A percentile compares a stretch with the other conserved stretches of the same genome.
Conservation (phyloP, 2,329 filamentous ascomycete species). For the Microsporum audouinii region DNA sequence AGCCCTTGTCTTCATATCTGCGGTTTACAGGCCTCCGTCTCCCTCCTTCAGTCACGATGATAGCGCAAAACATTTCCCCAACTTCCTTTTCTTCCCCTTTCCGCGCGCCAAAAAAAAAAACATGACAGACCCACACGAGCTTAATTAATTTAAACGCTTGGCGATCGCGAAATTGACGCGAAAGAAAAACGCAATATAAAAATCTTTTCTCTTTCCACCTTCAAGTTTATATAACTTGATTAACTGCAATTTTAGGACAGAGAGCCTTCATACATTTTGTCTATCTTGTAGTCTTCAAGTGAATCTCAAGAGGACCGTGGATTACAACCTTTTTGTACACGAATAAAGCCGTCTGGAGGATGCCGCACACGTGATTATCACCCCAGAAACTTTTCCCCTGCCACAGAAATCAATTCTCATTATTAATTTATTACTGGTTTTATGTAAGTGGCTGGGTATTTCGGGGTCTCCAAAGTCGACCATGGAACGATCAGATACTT, state of each 20-base stretch:
- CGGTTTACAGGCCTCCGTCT: background rate
- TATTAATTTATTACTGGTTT: background rate
- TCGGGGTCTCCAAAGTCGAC: background rate
- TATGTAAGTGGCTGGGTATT: background rate
- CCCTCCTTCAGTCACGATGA: background rate
- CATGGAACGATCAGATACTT: background rate
- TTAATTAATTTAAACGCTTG: slow-evolving; percentile 1
- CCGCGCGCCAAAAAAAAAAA: background rate
- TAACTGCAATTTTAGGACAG: background rate
- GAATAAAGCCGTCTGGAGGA: background rate
- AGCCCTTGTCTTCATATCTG: background rate
- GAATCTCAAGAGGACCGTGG: background rate
- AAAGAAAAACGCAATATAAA: background rate
- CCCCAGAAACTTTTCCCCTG: background rate
- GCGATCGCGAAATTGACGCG: slow-evolving; percentile 3
- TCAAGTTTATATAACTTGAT: background rate
- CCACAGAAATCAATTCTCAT: background rate
- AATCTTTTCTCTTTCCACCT: background rate
- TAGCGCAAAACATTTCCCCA: background rate
- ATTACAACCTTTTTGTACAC: background rate
- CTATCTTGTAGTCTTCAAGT: background rate
- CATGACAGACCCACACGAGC: background rate
- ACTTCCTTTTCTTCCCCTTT: background rate
- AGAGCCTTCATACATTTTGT: background rate
- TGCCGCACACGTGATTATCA: background rate